A percentile compares a stretch with the other conserved stretches of the same genome.
phyloP scores from a whole-genome alignment of 1,139 yeast species.

The Schizosaccharomyces versatilis region DNA sequence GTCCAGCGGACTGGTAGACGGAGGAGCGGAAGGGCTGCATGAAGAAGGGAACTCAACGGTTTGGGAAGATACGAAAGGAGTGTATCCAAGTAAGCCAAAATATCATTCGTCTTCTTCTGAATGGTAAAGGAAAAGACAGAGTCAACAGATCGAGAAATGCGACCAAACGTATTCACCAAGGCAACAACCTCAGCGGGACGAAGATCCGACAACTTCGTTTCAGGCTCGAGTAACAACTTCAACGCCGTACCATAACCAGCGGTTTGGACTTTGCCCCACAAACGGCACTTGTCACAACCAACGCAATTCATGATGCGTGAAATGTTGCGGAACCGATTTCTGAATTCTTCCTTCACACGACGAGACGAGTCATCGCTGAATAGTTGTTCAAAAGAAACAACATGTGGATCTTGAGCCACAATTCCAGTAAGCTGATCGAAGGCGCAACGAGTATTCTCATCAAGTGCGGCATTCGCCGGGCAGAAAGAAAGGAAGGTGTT shows the following conservation, averaged over 20 bases:
- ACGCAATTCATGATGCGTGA: slow-evolving; percentile 93
- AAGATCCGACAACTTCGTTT: slow-evolving; percentile 16
- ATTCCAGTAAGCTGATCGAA: slow-evolving; percentile 3
- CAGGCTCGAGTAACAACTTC: slow-evolving; percentile 56
- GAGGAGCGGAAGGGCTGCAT: not conserved
- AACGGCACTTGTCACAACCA: slow-evolving; percentile 87
- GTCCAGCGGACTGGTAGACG: no score
- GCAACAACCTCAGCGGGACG: slow-evolving; percentile 79
- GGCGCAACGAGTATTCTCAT: slow-evolving; percentile 4
- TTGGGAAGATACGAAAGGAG: not conserved
- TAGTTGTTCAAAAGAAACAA: slow-evolving; percentile 26
- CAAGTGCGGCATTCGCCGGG: slow-evolving; percentile 20
- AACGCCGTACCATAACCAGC: slow-evolving; percentile 94
- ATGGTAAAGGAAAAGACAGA: slow-evolving; percentile 52
- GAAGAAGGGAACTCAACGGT: not conserved
- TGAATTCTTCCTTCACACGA: slow-evolving; percentile 49
- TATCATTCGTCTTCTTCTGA: not conserved
- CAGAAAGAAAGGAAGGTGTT: slow-evolving; percentile 26
- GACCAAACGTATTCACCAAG: slow-evolving; percentile 71
- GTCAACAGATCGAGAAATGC: slow-evolving; percentile 63
- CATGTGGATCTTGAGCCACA: slow-evolving; percentile 3
- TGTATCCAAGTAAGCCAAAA: not conserved
- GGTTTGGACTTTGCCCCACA: slow-evolving; percentile 95
- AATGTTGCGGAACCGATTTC: slow-evolving; percentile 64
- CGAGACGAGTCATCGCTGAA: slow-evolving; percentile 31